Conservation (phyloP, 2,329 filamentous ascomycete genomes). For the Immersiporthe knoxdaviesiana region DNA sequence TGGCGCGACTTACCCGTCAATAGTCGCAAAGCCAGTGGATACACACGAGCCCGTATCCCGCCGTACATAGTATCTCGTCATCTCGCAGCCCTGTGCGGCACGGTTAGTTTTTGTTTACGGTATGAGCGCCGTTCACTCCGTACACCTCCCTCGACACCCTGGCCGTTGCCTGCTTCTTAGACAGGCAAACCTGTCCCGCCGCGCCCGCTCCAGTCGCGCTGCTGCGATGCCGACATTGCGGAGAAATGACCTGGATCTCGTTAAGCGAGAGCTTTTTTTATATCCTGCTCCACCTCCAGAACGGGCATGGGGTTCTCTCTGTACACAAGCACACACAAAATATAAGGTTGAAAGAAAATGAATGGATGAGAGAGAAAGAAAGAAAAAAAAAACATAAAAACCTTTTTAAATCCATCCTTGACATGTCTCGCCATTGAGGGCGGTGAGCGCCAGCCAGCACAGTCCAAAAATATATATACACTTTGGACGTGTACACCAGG, state of each 20-base stretch:
- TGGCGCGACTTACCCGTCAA: constrained; percentile 3
- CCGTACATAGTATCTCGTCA: not conserved
- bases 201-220: not conserved
- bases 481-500: not conserved
- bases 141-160: not conserved
- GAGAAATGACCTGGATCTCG: not conserved
- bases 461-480: not conserved
- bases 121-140: not conserved
- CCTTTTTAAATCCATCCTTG: too few relatives aligned
- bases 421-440: not conserved
- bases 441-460: not conserved
- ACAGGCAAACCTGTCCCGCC: not conserved
- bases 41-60: constrained; percentile 9
- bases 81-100: not conserved
- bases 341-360: not conserved
- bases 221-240: not conserved
- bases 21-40: constrained; percentile 9
- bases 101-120: not conserved
- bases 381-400: too few relatives aligned
- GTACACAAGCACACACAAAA: not conserved
- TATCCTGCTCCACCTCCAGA: constrained; percentile 18
- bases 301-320: not conserved
- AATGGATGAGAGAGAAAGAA: too few relatives aligned
- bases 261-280: constrained; percentile 26
- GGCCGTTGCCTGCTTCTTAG: too few relatives aligned